A percentile compares a stretch with the other conserved stretches of the same genome.
phyloP scores from a whole-genome alignment of 257 asterid species.

The Plectranthus barbatus region DNA sequence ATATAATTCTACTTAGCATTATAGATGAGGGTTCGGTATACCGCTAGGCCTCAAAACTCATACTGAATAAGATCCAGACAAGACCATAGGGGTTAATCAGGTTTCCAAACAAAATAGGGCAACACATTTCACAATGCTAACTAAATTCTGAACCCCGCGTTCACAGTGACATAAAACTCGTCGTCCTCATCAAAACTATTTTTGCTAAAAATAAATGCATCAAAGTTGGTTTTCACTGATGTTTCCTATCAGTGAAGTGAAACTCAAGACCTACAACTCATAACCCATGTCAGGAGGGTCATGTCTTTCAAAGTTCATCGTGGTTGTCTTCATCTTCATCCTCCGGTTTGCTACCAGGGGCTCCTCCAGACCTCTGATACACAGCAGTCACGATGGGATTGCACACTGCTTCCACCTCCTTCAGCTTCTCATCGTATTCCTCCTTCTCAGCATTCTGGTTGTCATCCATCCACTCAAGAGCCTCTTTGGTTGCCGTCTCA shows the following conservation, averaged over 20 bases:
- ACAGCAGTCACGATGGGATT: conserved; percentile 87
- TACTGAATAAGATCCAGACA: neutral
- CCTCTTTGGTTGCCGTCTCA: conserved; percentile 83
- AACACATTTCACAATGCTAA: neutral
- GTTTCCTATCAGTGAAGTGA: conserved; percentile 2
- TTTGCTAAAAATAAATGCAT: too few species aligned
- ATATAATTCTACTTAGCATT: neutral
- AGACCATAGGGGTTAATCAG: too few species aligned
- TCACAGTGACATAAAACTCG: neutral
- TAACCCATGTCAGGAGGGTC: too few species aligned
- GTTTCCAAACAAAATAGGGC: too few species aligned
- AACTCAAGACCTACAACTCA: conserved; percentile 7
- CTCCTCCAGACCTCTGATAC: conserved; percentile 90
- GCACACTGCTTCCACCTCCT: conserved; percentile 89
- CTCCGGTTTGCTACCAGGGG: conserved; percentile 49
- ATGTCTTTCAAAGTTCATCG: too few species aligned
- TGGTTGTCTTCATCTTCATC: conserved; percentile 55
- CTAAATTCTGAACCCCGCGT: neutral
- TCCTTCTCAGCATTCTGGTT: conserved; percentile 84
- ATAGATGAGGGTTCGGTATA: neutral
- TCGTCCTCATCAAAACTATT: neutral
- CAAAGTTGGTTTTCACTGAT: conserved; percentile 2
- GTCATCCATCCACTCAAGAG: conserved; percentile 91
- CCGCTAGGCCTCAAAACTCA: neutral
- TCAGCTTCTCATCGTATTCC: conserved; percentile 92